Base-by-base conservation (phyloP, 2,329 filamentous ascomycete genomes). In the Arthrinium puccinioides region DNA sequence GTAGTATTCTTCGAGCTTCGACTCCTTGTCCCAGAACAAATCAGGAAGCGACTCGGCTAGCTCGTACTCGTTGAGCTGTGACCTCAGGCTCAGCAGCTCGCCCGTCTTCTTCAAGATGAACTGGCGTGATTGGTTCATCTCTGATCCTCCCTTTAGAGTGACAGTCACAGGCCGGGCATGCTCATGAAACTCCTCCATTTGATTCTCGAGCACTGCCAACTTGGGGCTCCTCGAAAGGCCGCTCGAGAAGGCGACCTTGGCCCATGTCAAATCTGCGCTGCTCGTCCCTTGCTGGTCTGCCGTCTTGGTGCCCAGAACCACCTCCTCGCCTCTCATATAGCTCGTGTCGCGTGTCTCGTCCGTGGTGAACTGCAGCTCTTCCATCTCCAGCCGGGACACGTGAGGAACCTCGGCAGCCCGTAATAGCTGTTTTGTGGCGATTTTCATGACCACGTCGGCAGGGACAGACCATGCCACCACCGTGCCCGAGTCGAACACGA, bases 21-120 rank as follows among this genome's bases (percentile, higher is more conserved):
- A 76, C 59, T 96, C 89, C 50, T 92, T 84, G 59, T 98, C 92
- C 92, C 92, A 98, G 64, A 98, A 96, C 31, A 97, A 79, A 61
- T 98, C 92, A 0, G 92, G 92, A 14, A 97, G 72, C 14, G 86
- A 87, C 63, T 98, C 92, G 0, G 92, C 97, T 23, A 98, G 76
- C 61, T 97, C 92, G 66, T 97, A 97, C 50, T 97, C 83, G 56
- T 98, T 98, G 33, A 98, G 72, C 53, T 95, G 88, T 1, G 90
- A 90, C 32, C 92, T 82, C 36, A 97, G 79, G 52, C 82, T 84
- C 14, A 97, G 75, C 6, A 98, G 72, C 60, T 97, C 87, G 42
- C 92, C 92, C 0, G 92, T 97, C 63, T 96, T 95, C 48, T 86
- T 82, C 19, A 97, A 70, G 54, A 97, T 90, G 59, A 94, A 90